Evolutionary conservation across 352 stramenopile genomes (phyloP), one percentile per base, ranked within the genome.

Genomic region (Phytophthora sp.): DNA sequence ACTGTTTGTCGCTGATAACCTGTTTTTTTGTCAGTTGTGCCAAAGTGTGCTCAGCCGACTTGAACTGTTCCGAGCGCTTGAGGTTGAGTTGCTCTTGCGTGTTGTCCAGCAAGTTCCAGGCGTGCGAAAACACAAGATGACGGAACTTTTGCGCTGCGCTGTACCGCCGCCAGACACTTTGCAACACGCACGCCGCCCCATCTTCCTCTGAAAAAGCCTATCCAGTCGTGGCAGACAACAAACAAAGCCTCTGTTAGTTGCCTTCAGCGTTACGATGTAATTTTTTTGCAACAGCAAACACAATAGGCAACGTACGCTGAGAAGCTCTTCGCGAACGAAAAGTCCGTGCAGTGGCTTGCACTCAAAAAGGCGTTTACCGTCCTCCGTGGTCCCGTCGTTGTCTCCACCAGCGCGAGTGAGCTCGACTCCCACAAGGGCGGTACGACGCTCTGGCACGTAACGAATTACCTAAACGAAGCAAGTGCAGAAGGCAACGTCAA

Each of bases 61-160:
- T 94, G 63, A 94, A 90, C 55, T 94, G 89, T 54, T 93, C 86
- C 30, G 82, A 91, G 26, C 88, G 86, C 66, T 92, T 96, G 24
- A 96, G 75, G 49, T 94, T 94, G 23, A 96, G 80, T 60, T 96
- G 88, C 65, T 96, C 89, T 69, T 96, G 83, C 41, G 91, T 93
- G 72, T 96, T 96, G 66, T 97, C 90, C 39, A 97, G 68, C 53
- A 96, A 57, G 69, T 97, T 97, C 88, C 88, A 97, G 45, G 90
- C 88, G 57, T 91, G 74, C 27, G 86, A 90, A 31, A 84, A 90
- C 55, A 95, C 82, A 1, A 94, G 73, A 49, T 83, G 82, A 15
- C 82, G 86, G 68, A 95, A 95, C 81, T 92, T 92, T 55, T 90
- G 84, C 12, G 79, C 82, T 0, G 86, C 89, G 12, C 82, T 82